These are phyloP conservation scores for Pythium oligandrum DNA, from an alignment of 352 stramenopile genomes.

Conservation along the genomic window DNA sequence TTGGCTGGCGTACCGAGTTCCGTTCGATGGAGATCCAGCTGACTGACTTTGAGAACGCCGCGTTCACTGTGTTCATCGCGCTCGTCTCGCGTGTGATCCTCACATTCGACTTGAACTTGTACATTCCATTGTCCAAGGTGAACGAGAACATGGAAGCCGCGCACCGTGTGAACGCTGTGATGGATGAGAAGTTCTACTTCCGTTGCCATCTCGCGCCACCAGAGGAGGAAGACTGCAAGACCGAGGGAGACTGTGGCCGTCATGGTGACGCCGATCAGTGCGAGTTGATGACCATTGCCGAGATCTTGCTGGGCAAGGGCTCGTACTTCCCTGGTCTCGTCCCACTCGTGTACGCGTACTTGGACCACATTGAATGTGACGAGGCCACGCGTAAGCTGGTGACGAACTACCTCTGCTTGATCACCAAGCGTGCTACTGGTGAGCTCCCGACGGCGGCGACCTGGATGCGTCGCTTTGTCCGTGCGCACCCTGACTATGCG, in stretches of 20 bases:
- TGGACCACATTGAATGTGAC: constrained; percentile 97
- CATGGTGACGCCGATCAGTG: constrained; percentile 63
- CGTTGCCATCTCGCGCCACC: constrained; percentile 92
- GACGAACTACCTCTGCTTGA: constrained; percentile 84
- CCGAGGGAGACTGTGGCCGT: constrained; percentile 29
- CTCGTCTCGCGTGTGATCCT: constrained; percentile 98
- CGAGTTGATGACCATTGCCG: constrained; percentile 97
- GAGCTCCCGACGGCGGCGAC: constrained; percentile 95
- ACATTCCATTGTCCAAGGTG: constrained; percentile 97
- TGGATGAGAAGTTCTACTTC: constrained; percentile 98
- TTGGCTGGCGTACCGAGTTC: constrained; percentile 91
- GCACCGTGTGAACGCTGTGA: constrained; percentile 92
- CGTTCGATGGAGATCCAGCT: constrained; percentile 99
- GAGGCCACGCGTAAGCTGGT: constrained; percentile 79
- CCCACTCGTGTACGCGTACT: constrained; percentile 94
- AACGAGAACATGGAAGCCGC: constrained; percentile 99
- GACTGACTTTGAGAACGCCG: constrained; percentile 99
- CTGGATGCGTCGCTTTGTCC: constrained; percentile 96
- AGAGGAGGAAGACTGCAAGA: constrained; percentile 63
- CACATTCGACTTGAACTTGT: constrained; percentile 99
- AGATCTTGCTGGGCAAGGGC: constrained; percentile 96
- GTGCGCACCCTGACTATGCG: constrained; percentile 92
- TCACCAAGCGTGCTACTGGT: constrained; percentile 92
- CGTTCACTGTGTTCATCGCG: constrained; percentile 98
- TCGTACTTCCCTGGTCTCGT: constrained; percentile 97